These are phyloP conservation scores for Gynostemma pentaphyllum DNA, from an alignment of 306 rosid genomes.

Conservation along the genomic window DNA sequence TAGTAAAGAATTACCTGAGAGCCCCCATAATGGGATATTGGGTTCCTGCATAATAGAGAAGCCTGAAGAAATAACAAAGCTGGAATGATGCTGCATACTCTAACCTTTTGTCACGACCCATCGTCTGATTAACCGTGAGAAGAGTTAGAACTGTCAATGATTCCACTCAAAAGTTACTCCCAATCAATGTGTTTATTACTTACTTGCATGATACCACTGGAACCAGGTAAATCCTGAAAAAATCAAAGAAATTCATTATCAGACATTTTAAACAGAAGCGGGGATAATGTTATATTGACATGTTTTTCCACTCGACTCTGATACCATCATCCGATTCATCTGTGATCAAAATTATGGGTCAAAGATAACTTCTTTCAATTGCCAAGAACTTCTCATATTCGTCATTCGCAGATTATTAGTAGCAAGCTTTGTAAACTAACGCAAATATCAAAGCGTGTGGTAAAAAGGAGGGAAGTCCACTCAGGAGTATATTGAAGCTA, in stretches of 20 bases:
- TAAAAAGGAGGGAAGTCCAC: too few relatives aligned
- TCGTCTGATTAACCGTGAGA: slow-evolving; percentile 43
- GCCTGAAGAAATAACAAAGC: slow-evolving; percentile 76
- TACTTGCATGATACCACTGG: slow-evolving; percentile 95
- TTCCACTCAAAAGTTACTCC: slow-evolving; percentile 1
- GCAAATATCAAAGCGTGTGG: too few relatives aligned
- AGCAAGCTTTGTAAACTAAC: too few relatives aligned
- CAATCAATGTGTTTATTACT: slow-evolving; percentile 27
- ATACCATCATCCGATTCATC: too few relatives aligned
- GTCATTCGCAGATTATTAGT: too few relatives aligned
- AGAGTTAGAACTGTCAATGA: neutral
- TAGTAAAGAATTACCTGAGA: slow-evolving; percentile 69
- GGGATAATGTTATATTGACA: neutral
- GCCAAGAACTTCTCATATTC: too few relatives aligned
- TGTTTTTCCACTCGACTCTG: too few relatives aligned
- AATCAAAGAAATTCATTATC: neutral
- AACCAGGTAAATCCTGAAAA: slow-evolving; percentile 84
- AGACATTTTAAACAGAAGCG: neutral
- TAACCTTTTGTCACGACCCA: slow-evolving; percentile 84
- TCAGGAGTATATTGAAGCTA: neutral
- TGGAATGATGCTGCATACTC: slow-evolving; percentile 84
- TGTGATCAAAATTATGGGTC: too few relatives aligned
- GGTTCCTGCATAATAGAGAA: slow-evolving; percentile 88
- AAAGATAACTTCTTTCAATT: too few relatives aligned
- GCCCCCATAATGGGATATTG: slow-evolving; percentile 98